Base-by-base conservation (phyloP, 2,329 filamentous ascomycete genomes). In the Xenoacremonium recifei region DNA sequence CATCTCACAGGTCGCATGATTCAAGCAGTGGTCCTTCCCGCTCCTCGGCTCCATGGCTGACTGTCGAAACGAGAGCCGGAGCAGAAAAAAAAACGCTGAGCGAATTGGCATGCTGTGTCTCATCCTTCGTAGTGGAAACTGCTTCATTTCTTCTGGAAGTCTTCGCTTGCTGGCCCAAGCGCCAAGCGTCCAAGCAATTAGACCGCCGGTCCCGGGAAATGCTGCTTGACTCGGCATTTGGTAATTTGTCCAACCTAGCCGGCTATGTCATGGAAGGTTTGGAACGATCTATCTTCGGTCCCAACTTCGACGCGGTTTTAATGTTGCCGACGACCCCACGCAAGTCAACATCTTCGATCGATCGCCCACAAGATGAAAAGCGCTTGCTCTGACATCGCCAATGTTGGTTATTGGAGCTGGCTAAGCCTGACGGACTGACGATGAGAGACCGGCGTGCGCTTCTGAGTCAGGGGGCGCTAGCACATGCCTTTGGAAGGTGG, bases 141-240 rank as follows among this genome's bases (percentile, higher is more conserved):
- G 20, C 11, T 9, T 34, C 16, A 20, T 34, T 18, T n/a, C 35
- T 53, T 56, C 49, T 56, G 37, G 47, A 55, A 51, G 40, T 37
- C 39, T 51, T 47, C 27, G 35, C n/a, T n/a, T n/a, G n/a, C n/a
- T n/a, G n/a, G n/a, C n/a, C n/a, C n/a, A n/a, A n/a, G n/a, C n/a
- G n/a, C n/a, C n/a, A n/a, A n/a, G n/a, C n/a, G n/a, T n/a, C n/a
- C n/a, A n/a, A n/a, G n/a, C n/a, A n/a, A n/a, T n/a, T n/a, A n/a
- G n/a, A n/a, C n/a, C n/a, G n/a, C n/a, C n/a, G n/a, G n/a, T n/a
- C n/a, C n/a, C n/a, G n/a, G n/a, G n/a, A n/a, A n/a, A n/a, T n/a
- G n/a, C n/a, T n/a, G n/a, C n/a, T n/a, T n/a, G n/a, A n/a, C n/a
- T n/a, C n/a, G n/a, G n/a, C n/a, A n/a, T n/a, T n/a, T n/a, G n/a